Percentiles rank a stretch among this genome's conserved stretches.
Conservation (phyloP, 768 basidiomycete species). For the Melanogaster broomeanus region DNA sequence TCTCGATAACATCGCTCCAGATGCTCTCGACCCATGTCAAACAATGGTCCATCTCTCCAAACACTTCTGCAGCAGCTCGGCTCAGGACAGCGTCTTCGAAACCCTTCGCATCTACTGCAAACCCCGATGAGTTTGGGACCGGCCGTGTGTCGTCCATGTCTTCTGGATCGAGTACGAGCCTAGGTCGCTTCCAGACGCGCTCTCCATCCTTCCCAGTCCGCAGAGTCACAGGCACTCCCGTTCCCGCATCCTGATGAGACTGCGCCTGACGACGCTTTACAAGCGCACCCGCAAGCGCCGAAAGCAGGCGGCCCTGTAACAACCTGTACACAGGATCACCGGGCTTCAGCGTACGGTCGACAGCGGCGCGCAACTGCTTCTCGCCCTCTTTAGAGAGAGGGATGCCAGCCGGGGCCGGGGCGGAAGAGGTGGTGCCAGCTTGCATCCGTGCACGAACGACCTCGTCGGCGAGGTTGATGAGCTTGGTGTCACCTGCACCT, state of each 20-base stretch:
- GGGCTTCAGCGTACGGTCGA: conserved; percentile 61
- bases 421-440: conserved; percentile 1
- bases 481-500: conserved; percentile 46
- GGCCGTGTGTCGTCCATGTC: conserved; percentile 14
- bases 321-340: conserved; percentile 68
- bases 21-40: conserved; percentile 57
- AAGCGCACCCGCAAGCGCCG: conserved; percentile 35
- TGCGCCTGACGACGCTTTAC: conserved; percentile 16
- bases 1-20: conserved; percentile 50
- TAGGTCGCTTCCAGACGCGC: conserved; percentile 26
- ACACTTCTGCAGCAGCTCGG: conserved; percentile 42
- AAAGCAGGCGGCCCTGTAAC: conserved; percentile 58
- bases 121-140: neutral
- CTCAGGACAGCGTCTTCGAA: conserved; percentile 65
- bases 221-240: conserved; percentile 23
- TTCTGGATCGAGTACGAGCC: conserved; percentile 25
- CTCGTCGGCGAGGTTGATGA: conserved; percentile 74
- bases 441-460: conserved; percentile 55
- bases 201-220: conserved; percentile 33
- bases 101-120: conserved; percentile 48
- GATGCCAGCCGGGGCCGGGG: neutral
- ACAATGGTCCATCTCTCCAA: conserved; percentile 40
- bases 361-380: conserved; percentile 52
- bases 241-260: neutral
- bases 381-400: conserved; percentile 46